Evolutionary conservation across 352 stramenopile species (phyloP).

Genomic region (Aphanomyces stellatus): DNA sequence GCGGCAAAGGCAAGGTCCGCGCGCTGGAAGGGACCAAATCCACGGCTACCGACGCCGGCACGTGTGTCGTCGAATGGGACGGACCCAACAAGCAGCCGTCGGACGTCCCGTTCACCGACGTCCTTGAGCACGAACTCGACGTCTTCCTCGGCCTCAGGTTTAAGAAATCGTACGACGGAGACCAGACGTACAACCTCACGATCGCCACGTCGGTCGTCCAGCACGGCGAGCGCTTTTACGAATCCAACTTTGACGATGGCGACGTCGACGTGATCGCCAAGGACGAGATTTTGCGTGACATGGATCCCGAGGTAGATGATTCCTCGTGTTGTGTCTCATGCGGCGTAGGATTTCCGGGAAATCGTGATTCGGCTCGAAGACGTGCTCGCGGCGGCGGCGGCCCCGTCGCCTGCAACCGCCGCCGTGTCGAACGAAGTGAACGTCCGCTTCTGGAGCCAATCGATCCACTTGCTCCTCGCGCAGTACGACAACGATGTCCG

Average conservation of each 20-base stretch:
- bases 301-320: neutral
- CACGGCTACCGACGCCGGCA: neutral
- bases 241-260: slow-evolving; percentile 15
- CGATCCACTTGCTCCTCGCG: neutral
- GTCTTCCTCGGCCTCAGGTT: neutral
- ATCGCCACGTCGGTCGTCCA: neutral
- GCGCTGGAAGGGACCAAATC: neutral
- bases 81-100: neutral
- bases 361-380: neutral
- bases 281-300: neutral
- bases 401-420: neutral
- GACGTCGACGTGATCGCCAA: slow-evolving; percentile 11
- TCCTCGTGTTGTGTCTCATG: neutral
- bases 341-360: neutral
- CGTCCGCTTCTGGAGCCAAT: neutral
- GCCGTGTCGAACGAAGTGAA: neutral
- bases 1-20: neutral
- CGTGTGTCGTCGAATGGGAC: neutral
- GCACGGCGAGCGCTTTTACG: neutral
- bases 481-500: neutral
- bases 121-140: neutral
- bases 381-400: too few relatives aligned
- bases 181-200: slow-evolving; percentile 1
- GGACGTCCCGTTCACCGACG: neutral
- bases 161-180: slow-evolving; percentile 15